Base-by-base conservation (phyloP, 495 filamentous ascomycete genomes). In the Apodospora peruviana region DNA sequence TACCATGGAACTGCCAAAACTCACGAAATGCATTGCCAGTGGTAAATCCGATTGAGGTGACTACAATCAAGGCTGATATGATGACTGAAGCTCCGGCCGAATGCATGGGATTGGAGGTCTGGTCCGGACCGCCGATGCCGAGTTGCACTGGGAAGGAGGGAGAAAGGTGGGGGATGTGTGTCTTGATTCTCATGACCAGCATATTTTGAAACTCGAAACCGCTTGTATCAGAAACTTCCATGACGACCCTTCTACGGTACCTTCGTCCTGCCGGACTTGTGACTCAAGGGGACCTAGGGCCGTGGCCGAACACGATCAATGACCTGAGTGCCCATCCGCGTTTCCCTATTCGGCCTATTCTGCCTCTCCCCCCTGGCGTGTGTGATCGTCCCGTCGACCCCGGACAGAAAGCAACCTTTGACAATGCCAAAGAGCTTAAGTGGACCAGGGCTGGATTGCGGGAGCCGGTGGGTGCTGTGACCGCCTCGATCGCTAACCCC, bases 181-280 rank as follows among this genome's bases (percentile, higher is more conserved):
- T 32, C 44, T 38, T 27, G 44, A 46, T 46, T 20, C 20, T 27
- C 44, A 16, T 25, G 32, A 37, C 44, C 32, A 37, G 44, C 44
- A 46, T 46, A 46, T 38, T 46, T 37, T 46, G 44, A 46, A 46
- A 46, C 44, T 46, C 44, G 44, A 46, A 46, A 46, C 44, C 21
- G 19, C 19, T 24, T 46, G 44, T 46, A 34, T 46, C 44, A 46
- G 29, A 34, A 46, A 21, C 18, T 36, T 41, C 39, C 19, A 40
- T 18, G 12, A 40, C 14, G 10, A 40, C 18, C 18, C 37, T 40
- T 2, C 37, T 17, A 40, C 3, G 37, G 37, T 18, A 20, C 37
- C 37, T 40, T 16, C 14, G 9, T 16, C 18, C 14, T 20, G 37
- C 37, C 14, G n/a, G n/a, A 18, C 14, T 40, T 18, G 37, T 9